Evolutionary conservation across 2,329 filamentous ascomycete genomes (phyloP).

Genomic region (Colletotrichum eremochloae): DNA sequence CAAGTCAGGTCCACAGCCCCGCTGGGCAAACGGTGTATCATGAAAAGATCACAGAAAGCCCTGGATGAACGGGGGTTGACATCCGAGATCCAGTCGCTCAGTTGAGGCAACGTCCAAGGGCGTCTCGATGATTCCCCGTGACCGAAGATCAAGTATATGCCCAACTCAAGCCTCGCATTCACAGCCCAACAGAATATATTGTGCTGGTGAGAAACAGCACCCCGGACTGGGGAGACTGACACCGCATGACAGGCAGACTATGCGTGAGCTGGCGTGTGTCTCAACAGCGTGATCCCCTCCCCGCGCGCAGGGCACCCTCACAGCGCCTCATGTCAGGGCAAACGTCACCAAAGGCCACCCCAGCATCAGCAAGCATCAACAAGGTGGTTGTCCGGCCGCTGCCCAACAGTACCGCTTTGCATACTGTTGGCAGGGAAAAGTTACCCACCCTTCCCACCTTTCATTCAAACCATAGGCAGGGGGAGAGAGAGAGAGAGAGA

Average conservation of each 20-base stretch:
- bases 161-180: neutral
- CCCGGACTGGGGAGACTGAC: neutral
- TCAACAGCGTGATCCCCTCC: conserved; percentile 26
- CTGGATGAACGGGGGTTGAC: neutral
- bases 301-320: neutral
- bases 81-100: neutral
- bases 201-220: neutral
- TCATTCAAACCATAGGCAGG: neutral
- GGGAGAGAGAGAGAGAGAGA: neutral
- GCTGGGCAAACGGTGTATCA: neutral
- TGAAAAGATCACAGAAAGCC: neutral
- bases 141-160: neutral
- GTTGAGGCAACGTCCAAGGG: neutral
- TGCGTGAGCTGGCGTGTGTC: conserved; percentile 28
- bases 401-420: conserved; percentile 26
- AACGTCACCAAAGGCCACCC: neutral
- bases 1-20: neutral
- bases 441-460: too few species aligned
- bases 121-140: neutral
- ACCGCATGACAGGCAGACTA: conserved; percentile 16
- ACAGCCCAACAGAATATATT: too few species aligned
- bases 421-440: neutral
- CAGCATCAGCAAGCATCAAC: neutral
- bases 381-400: conserved; percentile 16
- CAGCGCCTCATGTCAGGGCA: conserved; percentile 1